phyloP scores from a whole-genome alignment of 2,329 filamentous ascomycete genomes.

The Cladophialophora yegresii region DNA sequence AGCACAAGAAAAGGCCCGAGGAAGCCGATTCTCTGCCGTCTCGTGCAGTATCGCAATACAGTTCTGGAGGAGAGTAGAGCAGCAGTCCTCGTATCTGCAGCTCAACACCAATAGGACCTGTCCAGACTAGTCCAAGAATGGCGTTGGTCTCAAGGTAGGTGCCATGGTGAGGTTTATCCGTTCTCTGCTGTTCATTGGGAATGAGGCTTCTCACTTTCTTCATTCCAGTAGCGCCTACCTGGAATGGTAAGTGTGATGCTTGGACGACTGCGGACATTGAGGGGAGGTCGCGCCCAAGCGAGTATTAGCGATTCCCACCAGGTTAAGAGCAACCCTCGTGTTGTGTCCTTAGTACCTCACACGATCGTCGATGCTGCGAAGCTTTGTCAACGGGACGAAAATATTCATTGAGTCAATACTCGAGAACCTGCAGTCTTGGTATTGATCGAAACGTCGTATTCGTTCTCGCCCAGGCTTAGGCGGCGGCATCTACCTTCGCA shows the following conservation, averaged over 20 bases:
- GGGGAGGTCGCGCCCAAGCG: background rate
- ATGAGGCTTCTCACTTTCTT: background rate
- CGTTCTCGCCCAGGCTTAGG: background rate
- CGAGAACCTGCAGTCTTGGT: background rate
- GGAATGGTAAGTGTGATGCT: background rate
- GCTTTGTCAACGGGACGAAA: background rate
- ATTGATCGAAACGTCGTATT: background rate
- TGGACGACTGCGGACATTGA: background rate
- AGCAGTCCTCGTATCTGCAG: background rate
- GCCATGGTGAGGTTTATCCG: background rate
- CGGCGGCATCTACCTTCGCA: background rate
- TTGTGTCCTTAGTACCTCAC: background rate
- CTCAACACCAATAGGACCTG: background rate
- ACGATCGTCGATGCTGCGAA: background rate
- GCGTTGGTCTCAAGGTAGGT: background rate
- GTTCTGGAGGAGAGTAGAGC: too few species aligned
- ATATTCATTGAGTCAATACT: background rate
- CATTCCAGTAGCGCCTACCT: slow-evolving; percentile 2
- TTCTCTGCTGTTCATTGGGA: background rate
- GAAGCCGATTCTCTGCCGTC: background rate
- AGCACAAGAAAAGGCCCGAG: background rate
- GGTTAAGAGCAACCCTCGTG: background rate
- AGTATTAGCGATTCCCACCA: background rate
- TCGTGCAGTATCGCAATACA: background rate
- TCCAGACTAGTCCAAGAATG: background rate